Evolutionary conservation across 2,329 filamentous ascomycete species (phyloP).

Genomic region (Cladophialophora psammophila): DNA sequence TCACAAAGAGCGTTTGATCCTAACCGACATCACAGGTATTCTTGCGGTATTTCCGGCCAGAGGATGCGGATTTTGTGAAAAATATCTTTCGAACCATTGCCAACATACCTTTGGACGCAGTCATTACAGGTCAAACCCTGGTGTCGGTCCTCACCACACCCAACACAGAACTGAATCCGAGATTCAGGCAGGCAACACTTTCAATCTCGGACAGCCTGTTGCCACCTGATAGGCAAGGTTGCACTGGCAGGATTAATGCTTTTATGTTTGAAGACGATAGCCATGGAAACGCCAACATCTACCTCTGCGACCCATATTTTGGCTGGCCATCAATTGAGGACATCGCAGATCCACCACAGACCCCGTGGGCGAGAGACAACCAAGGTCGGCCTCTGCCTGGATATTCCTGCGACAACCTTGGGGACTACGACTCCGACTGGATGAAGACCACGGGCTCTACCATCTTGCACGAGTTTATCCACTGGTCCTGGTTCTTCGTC

Average conservation of each 20-base stretch:
- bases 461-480: slow-evolving; percentile 11
- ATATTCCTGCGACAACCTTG: not conserved
- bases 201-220: not conserved
- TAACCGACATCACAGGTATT: not conserved
- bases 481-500: not conserved
- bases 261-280: not conserved
- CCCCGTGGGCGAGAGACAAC: not conserved
- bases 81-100: slow-evolving; percentile 6
- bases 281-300: not conserved
- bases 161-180: not conserved
- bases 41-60: slow-evolving; percentile 7
- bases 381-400: not conserved
- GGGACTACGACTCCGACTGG: not conserved
- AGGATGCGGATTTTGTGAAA: not conserved
- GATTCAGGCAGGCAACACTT: not conserved
- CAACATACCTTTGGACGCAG: slow-evolving; percentile 1
- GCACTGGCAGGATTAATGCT: not conserved
- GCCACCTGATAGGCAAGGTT: not conserved
- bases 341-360: not conserved
- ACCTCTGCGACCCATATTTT: not conserved
- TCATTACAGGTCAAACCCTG: too few relatives aligned
- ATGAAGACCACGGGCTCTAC: not conserved
- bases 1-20: not conserved
- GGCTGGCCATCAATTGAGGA: slow-evolving; percentile 1
- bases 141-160: not conserved